Evolutionary conservation across 495 filamentous ascomycete species (phyloP).

Genomic region (Daldinia caldariorum): DNA sequence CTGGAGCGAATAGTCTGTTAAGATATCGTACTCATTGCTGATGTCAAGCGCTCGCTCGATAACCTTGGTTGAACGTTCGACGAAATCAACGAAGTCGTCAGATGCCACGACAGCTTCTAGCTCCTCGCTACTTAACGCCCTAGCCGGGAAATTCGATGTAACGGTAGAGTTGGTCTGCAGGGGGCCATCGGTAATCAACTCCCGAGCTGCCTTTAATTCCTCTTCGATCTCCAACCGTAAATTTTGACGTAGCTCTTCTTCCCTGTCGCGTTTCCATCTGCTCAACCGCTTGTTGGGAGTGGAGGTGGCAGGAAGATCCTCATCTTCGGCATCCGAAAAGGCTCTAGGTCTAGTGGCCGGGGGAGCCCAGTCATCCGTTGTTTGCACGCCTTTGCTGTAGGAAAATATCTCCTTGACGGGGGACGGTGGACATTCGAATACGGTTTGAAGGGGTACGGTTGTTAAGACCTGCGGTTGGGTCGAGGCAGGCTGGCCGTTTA

Average conservation of each 20-base stretch:
- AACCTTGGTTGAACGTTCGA: constrained; percentile 94
- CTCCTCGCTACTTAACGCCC: constrained; percentile 84
- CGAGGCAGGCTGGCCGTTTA: constrained; percentile 49
- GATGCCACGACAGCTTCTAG: constrained; percentile 90
- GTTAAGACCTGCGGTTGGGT: constrained; percentile 59
- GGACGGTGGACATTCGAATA: constrained; percentile 78
- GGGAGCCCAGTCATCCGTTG: constrained; percentile 71
- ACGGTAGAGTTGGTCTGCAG: constrained; percentile 53
- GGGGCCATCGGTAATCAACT: constrained; percentile 63
- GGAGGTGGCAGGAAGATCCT: constrained; percentile 55
- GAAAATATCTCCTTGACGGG: constrained; percentile 83
- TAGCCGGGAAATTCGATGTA: constrained; percentile 75
- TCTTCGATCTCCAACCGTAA: constrained; percentile 91
- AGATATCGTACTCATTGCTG: constrained; percentile 84
- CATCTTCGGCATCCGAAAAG: constrained; percentile 66
- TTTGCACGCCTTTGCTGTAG: constrained; percentile 96
- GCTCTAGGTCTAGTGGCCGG: constrained; percentile 57
- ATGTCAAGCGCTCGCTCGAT: constrained; percentile 91
- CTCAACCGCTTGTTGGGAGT: constrained; percentile 73
- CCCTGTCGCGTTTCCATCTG: constrained; percentile 77
- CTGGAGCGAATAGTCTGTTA: constrained; percentile 91
- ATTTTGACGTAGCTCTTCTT: constrained; percentile 88
- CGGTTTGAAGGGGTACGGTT: constrained; percentile 71
- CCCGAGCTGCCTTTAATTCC: constrained; percentile 77
- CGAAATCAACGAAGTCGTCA: constrained; percentile 92